A percentile compares a stretch with the other conserved stretches of the same genome.
phyloP scores from a whole-genome alignment of 164 flowering plant species.

The Annona cherimola region DNA sequence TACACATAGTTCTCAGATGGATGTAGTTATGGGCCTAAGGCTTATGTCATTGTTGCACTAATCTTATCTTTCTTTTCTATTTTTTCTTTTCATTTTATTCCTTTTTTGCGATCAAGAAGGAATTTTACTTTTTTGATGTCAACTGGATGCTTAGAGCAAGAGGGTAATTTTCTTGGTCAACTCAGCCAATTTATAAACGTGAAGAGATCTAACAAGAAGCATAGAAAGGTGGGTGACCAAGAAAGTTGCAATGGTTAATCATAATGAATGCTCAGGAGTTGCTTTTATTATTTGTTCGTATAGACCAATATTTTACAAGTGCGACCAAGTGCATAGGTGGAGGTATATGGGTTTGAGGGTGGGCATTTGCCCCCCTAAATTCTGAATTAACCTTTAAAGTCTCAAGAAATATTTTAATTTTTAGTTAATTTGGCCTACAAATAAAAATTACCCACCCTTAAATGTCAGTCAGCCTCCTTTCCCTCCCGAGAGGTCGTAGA shows the following conservation, averaged over 20 bases:
- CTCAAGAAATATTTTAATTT: too few relatives aligned
- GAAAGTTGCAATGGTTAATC: too few relatives aligned
- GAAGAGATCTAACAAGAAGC: slow-evolving; percentile 63
- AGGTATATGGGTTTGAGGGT: too few relatives aligned
- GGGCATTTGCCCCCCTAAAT: too few relatives aligned
- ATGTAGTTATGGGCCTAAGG: too few relatives aligned
- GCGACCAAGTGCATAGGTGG: not conserved
- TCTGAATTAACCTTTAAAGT: too few relatives aligned
- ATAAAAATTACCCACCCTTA: not conserved
- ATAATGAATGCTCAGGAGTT: not conserved
- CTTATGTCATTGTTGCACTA: slow-evolving; percentile 6
- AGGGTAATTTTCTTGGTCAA: slow-evolving; percentile 91
- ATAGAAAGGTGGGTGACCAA: slow-evolving; percentile 76
- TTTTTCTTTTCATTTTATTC: too few relatives aligned
- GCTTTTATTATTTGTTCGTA: not conserved
- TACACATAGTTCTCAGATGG: too few relatives aligned
- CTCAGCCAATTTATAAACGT: slow-evolving; percentile 87
- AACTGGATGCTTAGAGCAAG: slow-evolving; percentile 81
- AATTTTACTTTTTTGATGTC: slow-evolving; percentile 73
- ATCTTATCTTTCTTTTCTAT: not conserved
- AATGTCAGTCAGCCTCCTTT: not conserved
- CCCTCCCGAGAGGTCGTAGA: not conserved
- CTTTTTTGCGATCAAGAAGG: slow-evolving; percentile 40
- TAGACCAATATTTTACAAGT: not conserved
- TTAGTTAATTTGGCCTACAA: too few relatives aligned